Evolutionary conservation across 169 alveolate species (phyloP).

Genomic region (Amoebophrya sp.): DNA sequence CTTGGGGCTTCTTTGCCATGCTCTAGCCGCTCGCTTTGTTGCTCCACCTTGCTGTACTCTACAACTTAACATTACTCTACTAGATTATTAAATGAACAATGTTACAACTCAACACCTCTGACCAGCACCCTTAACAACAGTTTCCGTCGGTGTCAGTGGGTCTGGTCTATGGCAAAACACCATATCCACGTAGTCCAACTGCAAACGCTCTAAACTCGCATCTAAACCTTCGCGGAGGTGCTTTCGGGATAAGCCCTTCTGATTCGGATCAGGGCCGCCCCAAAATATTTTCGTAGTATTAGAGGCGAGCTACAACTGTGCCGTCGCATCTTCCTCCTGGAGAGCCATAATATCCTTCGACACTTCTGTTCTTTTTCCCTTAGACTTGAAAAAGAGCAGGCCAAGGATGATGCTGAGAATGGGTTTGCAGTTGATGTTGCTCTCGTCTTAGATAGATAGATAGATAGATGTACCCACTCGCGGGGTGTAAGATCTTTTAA

Average conservation of each 20-base stretch:
- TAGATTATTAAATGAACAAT: background rate
- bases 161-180: slow-evolving; percentile 47
- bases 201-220: slow-evolving; percentile 26
- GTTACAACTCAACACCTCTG: slow-evolving; percentile 15
- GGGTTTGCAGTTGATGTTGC: background rate
- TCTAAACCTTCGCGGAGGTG: slow-evolving; percentile 40
- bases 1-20: background rate
- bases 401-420: background rate
- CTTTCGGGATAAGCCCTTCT: slow-evolving; percentile 37
- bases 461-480: no score
- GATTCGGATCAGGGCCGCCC: slow-evolving; percentile 40
- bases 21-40: background rate
- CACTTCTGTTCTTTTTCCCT: slow-evolving; percentile 33
- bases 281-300: slow-evolving; percentile 39
- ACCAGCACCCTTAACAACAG: slow-evolving; percentile 36
- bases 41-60: background rate
- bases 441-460: background rate
- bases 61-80: background rate
- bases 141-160: slow-evolving; percentile 40
- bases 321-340: no score
- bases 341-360: no score
- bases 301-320: no score
- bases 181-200: slow-evolving; percentile 38
- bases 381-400: slow-evolving; percentile 8
- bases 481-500: no score